A percentile compares a stretch with the other conserved stretches of the same genome.
Evolutionary conservation across 345 rosid species (phyloP).

Genomic region (Pugionium cornutum): DNA sequence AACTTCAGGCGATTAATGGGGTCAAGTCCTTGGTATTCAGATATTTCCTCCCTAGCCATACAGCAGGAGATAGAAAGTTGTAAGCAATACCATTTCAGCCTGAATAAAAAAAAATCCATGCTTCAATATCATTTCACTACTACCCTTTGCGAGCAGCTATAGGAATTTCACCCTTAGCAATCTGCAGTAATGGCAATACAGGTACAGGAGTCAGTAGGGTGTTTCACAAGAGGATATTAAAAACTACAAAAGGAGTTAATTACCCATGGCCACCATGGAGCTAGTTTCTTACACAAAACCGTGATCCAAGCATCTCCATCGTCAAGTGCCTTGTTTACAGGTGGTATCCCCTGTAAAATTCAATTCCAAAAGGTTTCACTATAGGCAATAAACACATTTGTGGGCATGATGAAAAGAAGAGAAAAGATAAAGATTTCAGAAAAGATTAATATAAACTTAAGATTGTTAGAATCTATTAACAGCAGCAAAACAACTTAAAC

Average conservation of each 20-base stretch:
- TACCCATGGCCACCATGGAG: constrained; percentile 87
- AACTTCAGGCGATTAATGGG: constrained; percentile 59
- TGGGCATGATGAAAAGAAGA: constrained; percentile 1
- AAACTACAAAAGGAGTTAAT: constrained; percentile 2
- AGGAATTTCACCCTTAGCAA: constrained; percentile 77
- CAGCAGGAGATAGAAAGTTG: constrained; percentile 28
- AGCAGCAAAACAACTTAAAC: neutral
- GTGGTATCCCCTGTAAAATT: constrained; percentile 67
- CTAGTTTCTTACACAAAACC: constrained; percentile 70
- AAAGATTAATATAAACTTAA: neutral
- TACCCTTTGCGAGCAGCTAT: constrained; percentile 65
- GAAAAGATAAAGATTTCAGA: constrained; percentile 7
- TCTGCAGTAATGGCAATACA: constrained; percentile 45
- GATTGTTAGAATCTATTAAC: constrained; percentile 1
- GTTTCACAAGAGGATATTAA: neutral
- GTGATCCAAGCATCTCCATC: constrained; percentile 74
- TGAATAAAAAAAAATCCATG: constrained; percentile 9
- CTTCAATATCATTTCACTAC: constrained; percentile 8
- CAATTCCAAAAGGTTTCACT: neutral
- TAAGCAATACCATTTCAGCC: constrained; percentile 7
- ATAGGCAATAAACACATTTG: constrained; percentile 9
- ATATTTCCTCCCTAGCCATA: constrained; percentile 63
- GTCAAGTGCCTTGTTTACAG: constrained; percentile 56
- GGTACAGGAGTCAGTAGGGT: neutral
- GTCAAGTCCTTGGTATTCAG: constrained; percentile 60